Percentiles rank a stretch among this genome's conserved stretches.
These are phyloP conservation scores for Ceratobasidium papillatum DNA, from an alignment of 1,284 basidiomycete genomes.

Conservation along the genomic window DNA sequence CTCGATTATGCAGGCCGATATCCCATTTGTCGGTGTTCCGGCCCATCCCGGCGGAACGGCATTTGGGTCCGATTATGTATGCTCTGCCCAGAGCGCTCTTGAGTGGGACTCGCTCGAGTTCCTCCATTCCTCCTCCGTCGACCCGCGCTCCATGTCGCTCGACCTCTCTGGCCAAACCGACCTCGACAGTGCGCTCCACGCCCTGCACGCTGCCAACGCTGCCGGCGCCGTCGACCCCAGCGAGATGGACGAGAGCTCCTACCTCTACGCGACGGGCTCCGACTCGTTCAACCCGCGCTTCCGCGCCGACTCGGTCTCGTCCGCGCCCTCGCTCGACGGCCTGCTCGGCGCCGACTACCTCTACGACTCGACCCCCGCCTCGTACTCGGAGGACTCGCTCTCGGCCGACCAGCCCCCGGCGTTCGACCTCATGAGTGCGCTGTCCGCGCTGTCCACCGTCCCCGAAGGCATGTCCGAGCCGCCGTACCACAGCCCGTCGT, in stretches of 20 bases:
- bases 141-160: conserved; percentile 60
- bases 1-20: conserved; percentile 34
- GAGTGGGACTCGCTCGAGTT: conserved; percentile 54
- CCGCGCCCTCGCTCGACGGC: conserved; percentile 52
- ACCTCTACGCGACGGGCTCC: conserved; percentile 61
- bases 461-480: conserved; percentile 42
- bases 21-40: conserved; percentile 38
- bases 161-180: conserved; percentile 58
- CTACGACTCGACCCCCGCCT: conserved; percentile 38
- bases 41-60: conserved; percentile 39
- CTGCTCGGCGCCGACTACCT: conserved; percentile 41
- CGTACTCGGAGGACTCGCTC: conserved; percentile 39
- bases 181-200: conserved; percentile 49
- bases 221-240: conserved; percentile 47
- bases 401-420: conserved; percentile 18
- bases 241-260: conserved; percentile 55
- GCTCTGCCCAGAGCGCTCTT: conserved; percentile 15
- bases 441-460: conserved; percentile 41
- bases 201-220: conserved; percentile 48
- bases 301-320: conserved; percentile 70
- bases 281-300: conserved; percentile 65
- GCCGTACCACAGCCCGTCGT: conserved; percentile 33
- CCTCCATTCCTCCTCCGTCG: conserved; percentile 56
- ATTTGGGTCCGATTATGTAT: conserved; percentile 39
- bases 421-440: conserved; percentile 38